Evolutionary conservation across 305 asterid genomes (phyloP).

Genomic region (Withania somnifera): DNA sequence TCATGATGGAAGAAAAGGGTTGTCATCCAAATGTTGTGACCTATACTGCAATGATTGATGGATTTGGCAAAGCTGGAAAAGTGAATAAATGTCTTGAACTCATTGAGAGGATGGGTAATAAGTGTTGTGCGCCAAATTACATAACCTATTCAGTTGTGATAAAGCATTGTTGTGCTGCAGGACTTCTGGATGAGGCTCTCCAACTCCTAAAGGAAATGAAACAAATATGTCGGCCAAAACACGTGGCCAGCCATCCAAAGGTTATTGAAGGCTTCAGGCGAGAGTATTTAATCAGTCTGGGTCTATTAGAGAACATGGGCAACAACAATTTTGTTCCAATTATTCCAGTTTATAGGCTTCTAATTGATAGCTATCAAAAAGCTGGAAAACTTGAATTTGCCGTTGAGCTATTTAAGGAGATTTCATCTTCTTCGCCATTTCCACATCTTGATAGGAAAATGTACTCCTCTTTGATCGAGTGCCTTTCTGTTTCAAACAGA

Average conservation of each 20-base stretch:
- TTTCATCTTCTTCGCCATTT: slow-evolving; percentile 26
- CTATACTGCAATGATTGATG: slow-evolving; percentile 90
- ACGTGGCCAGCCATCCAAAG: slow-evolving; percentile 49
- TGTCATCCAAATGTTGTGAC: slow-evolving; percentile 90
- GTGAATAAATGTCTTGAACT: slow-evolving; percentile 61
- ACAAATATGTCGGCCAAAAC: slow-evolving; percentile 74
- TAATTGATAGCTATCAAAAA: slow-evolving; percentile 64
- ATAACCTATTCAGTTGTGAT: slow-evolving; percentile 68
- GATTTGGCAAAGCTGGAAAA: slow-evolving; percentile 64
- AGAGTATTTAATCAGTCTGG: slow-evolving; percentile 56
- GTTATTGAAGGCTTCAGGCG: slow-evolving; percentile 71
- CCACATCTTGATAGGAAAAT: slow-evolving; percentile 23
- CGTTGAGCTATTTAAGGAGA: slow-evolving; percentile 55
- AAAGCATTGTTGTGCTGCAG: slow-evolving; percentile 53
- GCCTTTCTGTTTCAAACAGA: slow-evolving; percentile 38
- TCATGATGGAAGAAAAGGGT: slow-evolving; percentile 96
- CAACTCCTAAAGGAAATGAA: slow-evolving; percentile 84
- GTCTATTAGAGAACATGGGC: slow-evolving; percentile 52
- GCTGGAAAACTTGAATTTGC: slow-evolving; percentile 74
- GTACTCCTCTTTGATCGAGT: slow-evolving; percentile 46
- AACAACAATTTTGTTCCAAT: slow-evolving; percentile 37
- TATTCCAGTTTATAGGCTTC: slow-evolving; percentile 50
- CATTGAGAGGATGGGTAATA: slow-evolving; percentile 43
- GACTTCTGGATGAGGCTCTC: slow-evolving; percentile 67
- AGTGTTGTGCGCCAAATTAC: slow-evolving; percentile 77